Percentiles rank a stretch among this genome's conserved stretches.
Evolutionary conservation across 495 filamentous ascomycete genomes (phyloP).

Genomic region (Venustampulla echinocandica): DNA sequence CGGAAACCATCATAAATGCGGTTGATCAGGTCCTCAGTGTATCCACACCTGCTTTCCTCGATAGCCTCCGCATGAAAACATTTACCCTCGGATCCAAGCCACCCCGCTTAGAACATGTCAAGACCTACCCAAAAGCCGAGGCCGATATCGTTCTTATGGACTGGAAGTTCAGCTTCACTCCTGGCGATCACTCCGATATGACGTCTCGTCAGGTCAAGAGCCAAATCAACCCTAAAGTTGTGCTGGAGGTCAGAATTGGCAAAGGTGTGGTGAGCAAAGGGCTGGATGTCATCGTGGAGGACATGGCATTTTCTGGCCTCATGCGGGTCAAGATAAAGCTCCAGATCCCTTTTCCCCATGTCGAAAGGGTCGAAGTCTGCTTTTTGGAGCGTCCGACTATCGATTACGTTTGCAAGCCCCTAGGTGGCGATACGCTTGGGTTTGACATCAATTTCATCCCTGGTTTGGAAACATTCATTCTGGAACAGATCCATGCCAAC

Average conservation of each 20-base stretch:
- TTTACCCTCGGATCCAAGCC: conserved; percentile 94
- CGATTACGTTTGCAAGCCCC: conserved; percentile 94
- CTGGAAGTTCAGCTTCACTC: conserved; percentile 99
- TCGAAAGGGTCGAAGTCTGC: conserved; percentile 84
- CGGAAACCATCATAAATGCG: conserved; percentile 80
- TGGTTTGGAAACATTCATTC: conserved; percentile 84
- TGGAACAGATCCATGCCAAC: conserved; percentile 89
- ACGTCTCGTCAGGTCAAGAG: conserved; percentile 83
- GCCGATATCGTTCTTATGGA: conserved; percentile 97
- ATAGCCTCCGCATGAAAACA: conserved; percentile 82
- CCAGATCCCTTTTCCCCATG: conserved; percentile 89
- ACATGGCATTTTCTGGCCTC: conserved; percentile 88
- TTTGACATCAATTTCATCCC: conserved; percentile 99
- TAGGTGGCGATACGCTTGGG: conserved; percentile 89
- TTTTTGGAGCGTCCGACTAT: conserved; percentile 65
- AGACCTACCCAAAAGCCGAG: conserved; percentile 92
- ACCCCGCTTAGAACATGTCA: conserved; percentile 91
- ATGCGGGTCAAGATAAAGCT: conserved; percentile 98
- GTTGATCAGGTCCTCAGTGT: conserved; percentile 94
- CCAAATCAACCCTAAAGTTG: conserved; percentile 94
- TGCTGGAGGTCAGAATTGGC: conserved; percentile 85
- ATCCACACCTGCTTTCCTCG: conserved; percentile 82
- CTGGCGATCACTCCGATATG: conserved; percentile 86
- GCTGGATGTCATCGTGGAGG: conserved; percentile 93
- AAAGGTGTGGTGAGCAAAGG: conserved; percentile 95